Percentiles rank a stretch among this genome's conserved stretches.
These are phyloP conservation scores for Plectosphaerella plurivora DNA, from an alignment of 2,329 filamentous ascomycete species.

Conservation along the genomic window DNA sequence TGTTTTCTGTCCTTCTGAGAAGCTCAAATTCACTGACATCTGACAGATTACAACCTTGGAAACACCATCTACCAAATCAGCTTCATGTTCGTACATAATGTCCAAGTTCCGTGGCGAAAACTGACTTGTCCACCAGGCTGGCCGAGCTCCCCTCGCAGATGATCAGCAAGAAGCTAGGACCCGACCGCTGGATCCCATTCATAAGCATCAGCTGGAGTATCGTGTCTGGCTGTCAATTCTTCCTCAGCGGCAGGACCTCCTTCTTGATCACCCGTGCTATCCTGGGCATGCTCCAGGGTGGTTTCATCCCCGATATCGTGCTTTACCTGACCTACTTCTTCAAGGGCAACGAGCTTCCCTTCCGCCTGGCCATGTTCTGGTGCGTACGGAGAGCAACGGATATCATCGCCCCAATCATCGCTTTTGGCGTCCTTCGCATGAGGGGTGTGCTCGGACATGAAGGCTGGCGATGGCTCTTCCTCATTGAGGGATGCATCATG, in stretches of 20 bases:
- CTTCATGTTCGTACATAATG: slow-evolving; percentile 31
- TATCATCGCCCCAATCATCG: slow-evolving; percentile 20
- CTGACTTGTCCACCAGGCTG: slow-evolving; percentile 7
- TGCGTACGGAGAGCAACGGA: slow-evolving; percentile 18
- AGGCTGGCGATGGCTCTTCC: slow-evolving; percentile 19
- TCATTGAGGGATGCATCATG: slow-evolving; percentile 15
- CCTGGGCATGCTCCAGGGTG: slow-evolving; percentile 37
- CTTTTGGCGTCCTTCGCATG: slow-evolving; percentile 21
- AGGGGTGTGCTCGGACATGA: slow-evolving; percentile 16
- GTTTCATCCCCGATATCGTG: slow-evolving; percentile 32
- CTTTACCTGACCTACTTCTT: slow-evolving; percentile 22
- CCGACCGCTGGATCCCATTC: slow-evolving; percentile 25
- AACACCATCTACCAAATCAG: slow-evolving; percentile 50
- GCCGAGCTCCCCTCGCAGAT: slow-evolving; percentile 60
- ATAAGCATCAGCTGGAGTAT: slow-evolving; percentile 16
- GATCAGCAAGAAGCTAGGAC: slow-evolving; percentile 45
- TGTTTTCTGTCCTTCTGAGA: too few relatives aligned
- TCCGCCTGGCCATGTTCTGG: slow-evolving; percentile 19
- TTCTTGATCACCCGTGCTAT: slow-evolving; percentile 33
- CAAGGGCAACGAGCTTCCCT: slow-evolving; percentile 18
- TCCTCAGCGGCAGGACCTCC: slow-evolving; percentile 29
- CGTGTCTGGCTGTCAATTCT: slow-evolving; percentile 15
- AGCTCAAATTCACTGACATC: background rate
- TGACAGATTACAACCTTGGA: slow-evolving; percentile 45
- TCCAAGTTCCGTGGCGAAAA: too few relatives aligned